Base-by-base conservation (phyloP, 2,329 filamentous ascomycete genomes). In the Helotiales sp. region DNA sequence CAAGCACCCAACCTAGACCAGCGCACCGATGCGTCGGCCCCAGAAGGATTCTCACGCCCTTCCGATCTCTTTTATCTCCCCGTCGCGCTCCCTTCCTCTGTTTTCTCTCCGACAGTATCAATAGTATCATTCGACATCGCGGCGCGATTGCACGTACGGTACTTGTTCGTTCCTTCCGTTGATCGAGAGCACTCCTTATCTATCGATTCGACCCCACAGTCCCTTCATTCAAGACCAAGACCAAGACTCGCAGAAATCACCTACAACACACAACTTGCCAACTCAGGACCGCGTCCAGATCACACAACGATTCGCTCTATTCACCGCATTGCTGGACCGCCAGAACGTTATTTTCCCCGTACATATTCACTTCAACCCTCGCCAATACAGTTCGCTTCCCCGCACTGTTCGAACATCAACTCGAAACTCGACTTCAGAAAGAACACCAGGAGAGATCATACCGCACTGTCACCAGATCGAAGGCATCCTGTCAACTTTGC, bases 151-250 rank as follows among this genome's bases (percentile, higher is more conserved):
- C n/a, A n/a, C n/a, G n/a, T 68, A 58, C 50, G 57, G 52, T 38
- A 46, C 55, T 52, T 55, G 61, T 67, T 63, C 67, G 53, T 62
- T 66, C 58, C 55, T 64, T 60, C 57, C 55, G 65, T 34, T 67
- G 67, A 68, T 67, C 63, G 57, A 63, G 57, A 63, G 57, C 63
- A 59, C 52, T 68, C 66, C 57, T 66, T 69, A 62, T 67, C 64
- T 62, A 63, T n/a, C n/a, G 58, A 66, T 57, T 52, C 51, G 46
- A 36, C 38, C 29, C 49, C 36, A 59, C 54, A 58, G 55, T 55
- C 60, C 15, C 54, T 60, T 48, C 25, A 36, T 60, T 48, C 25
- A 36, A 47, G 30, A 46, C 42, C 12, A 7, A 15, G 10, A 25
- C 13, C 15, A 19, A 40, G 17, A 52, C 25, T 44, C 33, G 22